Evolutionary conservation across 805 yeast genomes (phyloP).

Genomic region (Barnettozyma sucrosica): DNA sequence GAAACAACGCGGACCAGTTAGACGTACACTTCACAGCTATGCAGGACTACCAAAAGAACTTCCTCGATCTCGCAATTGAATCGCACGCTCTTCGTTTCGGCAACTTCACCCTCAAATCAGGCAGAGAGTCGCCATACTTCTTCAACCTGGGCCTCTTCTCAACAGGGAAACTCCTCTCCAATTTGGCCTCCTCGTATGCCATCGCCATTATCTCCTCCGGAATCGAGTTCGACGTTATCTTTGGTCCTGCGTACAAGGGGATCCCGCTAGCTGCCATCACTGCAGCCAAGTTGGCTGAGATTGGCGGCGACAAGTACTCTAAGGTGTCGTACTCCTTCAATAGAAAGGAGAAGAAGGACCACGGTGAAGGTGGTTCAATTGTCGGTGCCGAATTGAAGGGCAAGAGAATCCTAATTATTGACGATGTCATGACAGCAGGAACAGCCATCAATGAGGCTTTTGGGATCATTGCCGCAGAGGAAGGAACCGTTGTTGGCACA

Average conservation of each 20-base stretch:
- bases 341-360: conserved; percentile 95
- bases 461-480: conserved; percentile 60
- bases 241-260: conserved; percentile 98
- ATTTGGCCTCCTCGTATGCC: conserved; percentile 85
- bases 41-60: conserved; percentile 52
- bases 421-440: conserved; percentile 98
- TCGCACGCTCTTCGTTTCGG: conserved; percentile 85
- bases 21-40: conserved; percentile 4
- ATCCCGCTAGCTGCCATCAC: conserved; percentile 93
- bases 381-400: conserved; percentile 77
- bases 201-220: conserved; percentile 77
- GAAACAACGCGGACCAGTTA: too few species aligned
- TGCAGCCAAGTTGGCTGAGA: conserved; percentile 85
- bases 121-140: conserved; percentile 92
- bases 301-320: conserved; percentile 74
- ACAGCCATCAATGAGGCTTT: conserved; percentile 96
- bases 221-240: conserved; percentile 80
- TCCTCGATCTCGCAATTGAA: conserved; percentile 77
- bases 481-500: conserved; percentile 75
- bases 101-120: conserved; percentile 82
- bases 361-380: conserved; percentile 95
- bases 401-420: conserved; percentile 78
- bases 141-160: conserved; percentile 89
- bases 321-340: conserved; percentile 85
- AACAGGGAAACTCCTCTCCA: conserved; percentile 72